These are phyloP conservation scores for Nitzschia sp. DNA, from an alignment of 108 stramenopile genomes.

Conservation along the genomic window DNA sequence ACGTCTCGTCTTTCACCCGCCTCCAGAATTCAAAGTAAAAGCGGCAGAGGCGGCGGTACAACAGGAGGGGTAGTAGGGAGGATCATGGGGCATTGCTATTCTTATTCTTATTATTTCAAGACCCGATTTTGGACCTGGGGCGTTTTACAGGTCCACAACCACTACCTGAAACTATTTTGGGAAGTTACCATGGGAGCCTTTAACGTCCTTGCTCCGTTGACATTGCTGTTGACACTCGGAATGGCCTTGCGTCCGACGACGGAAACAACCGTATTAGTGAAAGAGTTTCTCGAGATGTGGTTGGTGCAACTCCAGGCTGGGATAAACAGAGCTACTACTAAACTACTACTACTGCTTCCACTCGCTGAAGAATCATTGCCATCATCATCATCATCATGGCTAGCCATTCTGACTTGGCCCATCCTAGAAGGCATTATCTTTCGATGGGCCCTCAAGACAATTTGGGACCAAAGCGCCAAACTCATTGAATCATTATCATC, in stretches of 20 bases:
- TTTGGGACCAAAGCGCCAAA: neutral
- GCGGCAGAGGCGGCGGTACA: too few relatives aligned
- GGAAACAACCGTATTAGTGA: neutral
- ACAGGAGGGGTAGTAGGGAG: too few relatives aligned
- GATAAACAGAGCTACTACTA: neutral
- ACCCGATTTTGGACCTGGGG: neutral
- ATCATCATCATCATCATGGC: neutral
- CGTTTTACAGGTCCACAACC: neutral
- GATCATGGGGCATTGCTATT: too few relatives aligned
- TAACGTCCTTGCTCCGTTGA: neutral
- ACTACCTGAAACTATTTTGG: slow-evolving; percentile 1
- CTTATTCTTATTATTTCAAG: too few relatives aligned
- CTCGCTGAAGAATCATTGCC: neutral
- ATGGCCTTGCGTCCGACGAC: neutral
- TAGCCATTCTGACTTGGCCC: neutral
- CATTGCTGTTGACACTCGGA: neutral
- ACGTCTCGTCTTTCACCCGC: too few relatives aligned
- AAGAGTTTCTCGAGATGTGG: neutral
- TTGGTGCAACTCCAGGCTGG: neutral
- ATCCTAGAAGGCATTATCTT: neutral
- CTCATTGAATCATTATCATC: too few relatives aligned
- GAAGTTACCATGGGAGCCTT: neutral
- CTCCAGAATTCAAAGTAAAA: too few relatives aligned
- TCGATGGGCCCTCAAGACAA: neutral
- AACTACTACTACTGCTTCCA: too few relatives aligned